Evolutionary conservation across 768 basidiomycete species (phyloP), one percentile per base, ranked within the genome.

Genomic region (Leucocoprinus leucothites): DNA sequence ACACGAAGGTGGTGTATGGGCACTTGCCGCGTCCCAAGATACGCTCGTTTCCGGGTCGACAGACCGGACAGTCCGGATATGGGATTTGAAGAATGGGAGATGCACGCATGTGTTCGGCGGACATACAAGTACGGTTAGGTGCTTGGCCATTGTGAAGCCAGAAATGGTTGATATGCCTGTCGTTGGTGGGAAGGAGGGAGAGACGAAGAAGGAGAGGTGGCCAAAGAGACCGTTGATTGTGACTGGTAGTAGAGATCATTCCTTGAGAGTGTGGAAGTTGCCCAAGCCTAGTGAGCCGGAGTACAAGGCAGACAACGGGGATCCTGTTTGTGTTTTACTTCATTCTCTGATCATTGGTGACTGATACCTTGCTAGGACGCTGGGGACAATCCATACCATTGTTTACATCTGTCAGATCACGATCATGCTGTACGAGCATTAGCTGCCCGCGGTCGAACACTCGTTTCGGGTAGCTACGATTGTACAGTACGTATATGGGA

Each of bases 1-100:
- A 2, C 95, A 98, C 63, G 91, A 94, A 61, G 95, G 95, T 48
- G 95, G 95, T 16, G 94, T 98, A 1, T 98, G 95, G 95, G 94
- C 95, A 14, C 75, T 98, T n/a, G 89, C 90, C 3, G 87, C 89
- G 34, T 91, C 81, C 68, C 91, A 90, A 75, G 85, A 93, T 67
- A 82, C 88, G 24, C 81, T 94, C 16, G 94, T 96, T 61, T 93
- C 89, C 61, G 94, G 94, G 3, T 92, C 90, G 11, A 97, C 94
- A 7, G 94, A 97, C 72, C 85, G 94, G 25, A 95, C 93, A 0
- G 91, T 97, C 52, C 79, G 94, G 47, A 89, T 95, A 36, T 97
- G 94, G 94, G 86, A 95, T 64, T 75, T 96, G 34, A 70, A 80
- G 35, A 86, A 81, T 3, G 89, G 91, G 1, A 76, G 79, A 44